A percentile compares a stretch with the other conserved stretches of the same genome.
Conservation (phyloP, 1,284 basidiomycete species). For the Tylopilus sp. region DNA sequence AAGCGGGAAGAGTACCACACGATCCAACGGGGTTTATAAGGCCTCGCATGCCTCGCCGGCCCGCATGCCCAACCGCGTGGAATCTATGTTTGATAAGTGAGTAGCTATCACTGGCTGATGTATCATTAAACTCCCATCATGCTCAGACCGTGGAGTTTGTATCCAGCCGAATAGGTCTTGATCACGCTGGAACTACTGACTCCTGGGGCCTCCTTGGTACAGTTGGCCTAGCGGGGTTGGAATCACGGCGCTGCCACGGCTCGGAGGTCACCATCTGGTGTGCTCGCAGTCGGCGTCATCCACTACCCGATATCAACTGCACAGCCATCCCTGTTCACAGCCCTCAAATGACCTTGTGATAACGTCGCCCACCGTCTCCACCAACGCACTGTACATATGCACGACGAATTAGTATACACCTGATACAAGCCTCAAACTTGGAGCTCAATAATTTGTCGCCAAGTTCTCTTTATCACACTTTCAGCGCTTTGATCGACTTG, state of each 20-base stretch:
- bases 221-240: not conserved
- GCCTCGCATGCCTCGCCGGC: not conserved
- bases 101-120: not conserved
- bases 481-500: constrained; percentile 75
- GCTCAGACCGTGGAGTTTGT: not conserved
- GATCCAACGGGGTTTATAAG: constrained; percentile 2
- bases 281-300: not conserved
- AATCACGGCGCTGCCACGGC: not conserved
- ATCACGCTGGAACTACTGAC: no score
- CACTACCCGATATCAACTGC: not conserved
- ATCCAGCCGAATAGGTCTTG: no score
- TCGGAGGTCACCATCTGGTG: not conserved
- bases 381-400: not conserved
- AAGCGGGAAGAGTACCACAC: constrained; percentile 1
- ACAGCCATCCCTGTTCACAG: not conserved
- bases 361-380: not conserved
- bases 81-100: not conserved
- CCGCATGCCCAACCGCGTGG: constrained; percentile 5
- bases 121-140: not conserved
- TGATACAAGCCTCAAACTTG: not conserved
- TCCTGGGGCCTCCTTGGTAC: no score
- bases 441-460: not conserved
- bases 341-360: not conserved
- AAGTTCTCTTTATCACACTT: constrained; percentile 46
- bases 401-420: not conserved